Evolutionary conservation across 1,284 basidiomycete species (phyloP).

Genomic region (Fistulinella cinereoalba): DNA sequence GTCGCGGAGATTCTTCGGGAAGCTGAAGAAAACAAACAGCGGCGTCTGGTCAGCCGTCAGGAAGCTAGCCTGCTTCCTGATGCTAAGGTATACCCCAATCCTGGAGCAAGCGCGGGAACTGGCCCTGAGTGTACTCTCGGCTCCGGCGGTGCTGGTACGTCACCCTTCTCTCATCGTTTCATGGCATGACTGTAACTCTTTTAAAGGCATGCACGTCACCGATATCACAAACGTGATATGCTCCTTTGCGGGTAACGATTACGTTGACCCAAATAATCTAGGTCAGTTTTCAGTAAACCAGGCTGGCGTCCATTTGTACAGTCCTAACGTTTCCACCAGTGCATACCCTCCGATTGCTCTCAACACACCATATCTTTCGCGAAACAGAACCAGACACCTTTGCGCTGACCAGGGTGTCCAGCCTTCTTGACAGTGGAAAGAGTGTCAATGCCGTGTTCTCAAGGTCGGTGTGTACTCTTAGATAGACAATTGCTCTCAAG

Average conservation of each 20-base stretch:
- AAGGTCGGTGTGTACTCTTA: slow-evolving; percentile 22
- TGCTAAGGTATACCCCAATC: background rate
- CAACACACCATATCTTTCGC: slow-evolving; percentile 66
- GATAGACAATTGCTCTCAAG: background rate
- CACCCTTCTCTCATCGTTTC: background rate
- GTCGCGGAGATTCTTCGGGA: slow-evolving; percentile 64
- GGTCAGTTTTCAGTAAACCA: slow-evolving; percentile 8
- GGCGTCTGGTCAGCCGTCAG: background rate
- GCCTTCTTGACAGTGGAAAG: slow-evolving; percentile 65
- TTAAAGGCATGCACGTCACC: slow-evolving; percentile 55
- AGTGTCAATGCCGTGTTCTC: slow-evolving; percentile 34
- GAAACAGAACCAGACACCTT: slow-evolving; percentile 67
- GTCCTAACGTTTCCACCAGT: slow-evolving; percentile 11
- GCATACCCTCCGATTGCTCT: slow-evolving; percentile 55
- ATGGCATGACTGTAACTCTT: too few species aligned
- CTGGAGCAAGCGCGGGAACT: background rate
- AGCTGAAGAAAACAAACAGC: slow-evolving; percentile 38
- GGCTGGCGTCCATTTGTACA: background rate
- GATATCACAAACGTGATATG: slow-evolving; percentile 54
- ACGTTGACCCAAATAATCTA: slow-evolving; percentile 21
- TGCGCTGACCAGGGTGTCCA: slow-evolving; percentile 62
- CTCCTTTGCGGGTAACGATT: slow-evolving; percentile 15
- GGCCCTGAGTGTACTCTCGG: background rate
- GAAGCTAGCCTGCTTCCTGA: background rate
- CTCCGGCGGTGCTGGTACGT: slow-evolving; percentile 9